Evolutionary conservation across 2,329 filamentous ascomycete genomes (phyloP).

Genomic region (Penicillium nordicum): DNA sequence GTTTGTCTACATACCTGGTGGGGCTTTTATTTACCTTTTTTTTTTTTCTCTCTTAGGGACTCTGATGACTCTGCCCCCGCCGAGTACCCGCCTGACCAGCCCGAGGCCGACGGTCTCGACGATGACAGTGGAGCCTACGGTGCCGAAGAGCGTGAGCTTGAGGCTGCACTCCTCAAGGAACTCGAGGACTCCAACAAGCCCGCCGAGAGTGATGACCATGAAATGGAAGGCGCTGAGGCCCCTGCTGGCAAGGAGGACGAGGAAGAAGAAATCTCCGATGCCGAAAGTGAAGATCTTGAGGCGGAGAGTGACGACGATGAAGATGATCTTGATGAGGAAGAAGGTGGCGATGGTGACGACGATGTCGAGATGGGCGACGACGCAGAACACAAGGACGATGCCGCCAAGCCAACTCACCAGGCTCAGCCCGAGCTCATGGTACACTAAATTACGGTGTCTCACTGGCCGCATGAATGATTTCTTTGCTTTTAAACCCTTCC

Average conservation of each 20-base stretch:
- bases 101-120: constrained; percentile 80
- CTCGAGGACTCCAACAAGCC: constrained; percentile 48
- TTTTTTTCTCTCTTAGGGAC: constrained; percentile 60
- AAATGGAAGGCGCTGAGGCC: constrained; percentile 70
- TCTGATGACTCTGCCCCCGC: constrained; percentile 94
- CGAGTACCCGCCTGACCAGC: constrained; percentile 95
- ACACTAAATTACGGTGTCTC: constrained; percentile 32
- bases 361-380: constrained; percentile 59
- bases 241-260: constrained; percentile 47
- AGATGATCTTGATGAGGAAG: constrained; percentile 64
- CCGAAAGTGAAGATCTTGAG: constrained; percentile 74
- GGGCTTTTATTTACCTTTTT: neutral
- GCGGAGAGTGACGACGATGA: constrained; percentile 71
- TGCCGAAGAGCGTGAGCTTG: constrained; percentile 78
- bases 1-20: constrained; percentile 11
- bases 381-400: constrained; percentile 41
- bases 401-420: constrained; percentile 31
- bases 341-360: constrained; percentile 56
- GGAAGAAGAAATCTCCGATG: constrained; percentile 69
- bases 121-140: constrained; percentile 86
- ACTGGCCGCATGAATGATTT: neutral
- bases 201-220: constrained; percentile 58
- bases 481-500: constrained; percentile 12
- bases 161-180: constrained; percentile 57
- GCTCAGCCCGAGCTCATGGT: constrained; percentile 47